A percentile compares a stretch with the other conserved stretches of the same genome.
Conservation (phyloP, 192 early-diverging fungal genomes). For the Dissophora ornata region DNA sequence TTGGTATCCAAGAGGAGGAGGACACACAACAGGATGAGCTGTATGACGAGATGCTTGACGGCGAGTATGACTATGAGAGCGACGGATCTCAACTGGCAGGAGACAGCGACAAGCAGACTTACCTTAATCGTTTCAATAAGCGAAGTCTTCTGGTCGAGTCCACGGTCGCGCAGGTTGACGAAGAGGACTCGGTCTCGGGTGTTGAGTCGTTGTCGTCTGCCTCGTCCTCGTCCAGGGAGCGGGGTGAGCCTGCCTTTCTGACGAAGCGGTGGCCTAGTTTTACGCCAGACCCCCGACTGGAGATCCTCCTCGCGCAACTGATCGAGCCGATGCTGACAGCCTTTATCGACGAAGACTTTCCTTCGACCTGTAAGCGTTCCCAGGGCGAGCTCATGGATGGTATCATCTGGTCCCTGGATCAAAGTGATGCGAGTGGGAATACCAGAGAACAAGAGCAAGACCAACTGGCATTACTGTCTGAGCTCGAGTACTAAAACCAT, state of each 20-base stretch:
- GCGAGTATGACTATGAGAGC: slow-evolving; percentile 4
- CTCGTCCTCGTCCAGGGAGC: not conserved
- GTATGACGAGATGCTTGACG: slow-evolving; percentile 10
- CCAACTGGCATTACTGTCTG: slow-evolving; percentile 23
- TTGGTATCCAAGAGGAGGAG: slow-evolving; percentile 7
- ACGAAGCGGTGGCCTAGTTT: slow-evolving; percentile 15
- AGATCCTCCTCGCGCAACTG: slow-evolving; percentile 32
- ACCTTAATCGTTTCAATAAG: slow-evolving; percentile 20
- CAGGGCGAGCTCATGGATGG: slow-evolving; percentile 48
- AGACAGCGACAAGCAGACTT: not conserved
- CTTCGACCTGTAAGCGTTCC: slow-evolving; percentile 36
- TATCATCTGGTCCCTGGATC: slow-evolving; percentile 39
- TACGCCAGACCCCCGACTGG: slow-evolving; percentile 25
- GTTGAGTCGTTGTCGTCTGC: not conserved
- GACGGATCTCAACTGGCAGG: not conserved
- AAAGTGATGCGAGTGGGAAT: not conserved
- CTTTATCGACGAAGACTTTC: slow-evolving; percentile 44
- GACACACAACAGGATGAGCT: slow-evolving; percentile 1
- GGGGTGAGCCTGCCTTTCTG: not conserved
- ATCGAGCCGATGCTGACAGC: slow-evolving; percentile 30
- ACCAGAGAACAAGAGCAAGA: slow-evolving; percentile 13
- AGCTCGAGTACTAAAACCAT: slow-evolving; percentile 25
- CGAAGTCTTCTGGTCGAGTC: slow-evolving; percentile 4
- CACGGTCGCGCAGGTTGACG: too few species aligned
- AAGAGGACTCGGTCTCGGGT: not conserved